Base-by-base conservation (phyloP, 1,284 basidiomycete genomes). In the Boletus sp. region DNA sequence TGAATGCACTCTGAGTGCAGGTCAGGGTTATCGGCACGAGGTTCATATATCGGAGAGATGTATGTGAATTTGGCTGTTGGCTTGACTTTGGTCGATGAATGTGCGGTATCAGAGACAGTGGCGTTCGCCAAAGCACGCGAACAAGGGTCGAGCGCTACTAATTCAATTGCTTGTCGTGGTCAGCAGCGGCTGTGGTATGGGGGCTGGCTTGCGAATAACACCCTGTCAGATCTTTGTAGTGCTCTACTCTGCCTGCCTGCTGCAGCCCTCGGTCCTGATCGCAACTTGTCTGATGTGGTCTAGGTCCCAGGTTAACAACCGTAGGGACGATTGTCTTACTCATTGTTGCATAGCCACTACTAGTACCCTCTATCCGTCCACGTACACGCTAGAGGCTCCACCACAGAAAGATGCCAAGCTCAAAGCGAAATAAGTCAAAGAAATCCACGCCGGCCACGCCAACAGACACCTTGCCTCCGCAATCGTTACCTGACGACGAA, bases 351-450 rank as follows among this genome's bases (percentile, higher is more conserved):
- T 16, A 32, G 30, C 30, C 30, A 34, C 32, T 3, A 33, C 29
- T 32, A 34, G 33, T 32, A 16, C 30, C 30, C 30, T 14, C n/a
- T 7, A 12, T 10, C 9, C 12, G 26, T 30, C 13, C 29, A n/a
- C 14, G n/a, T 30, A 14, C 10, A 7, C 30, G n/a, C n/a, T n/a
- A n/a, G n/a, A n/a, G n/a, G n/a, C n/a, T n/a, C n/a, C n/a, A n/a
- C 12, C 12, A 26, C 30, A 16, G 6, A 29, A 33, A 44, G 22
- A 77, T 75, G 74, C 70, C 64, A n/a, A 60, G 63, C 39, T 59
- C 68, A 39, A 79, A 75, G 57, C 67, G 69, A 54, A 74, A 73
- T 56, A 88, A 77, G 61, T 53, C 72, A 35, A 84, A 80, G 66
- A 82, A 77, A 55, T 54, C 60, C 4, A 36, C 66, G 46, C 54